These are phyloP conservation scores for Coemansia aciculifera DNA, from an alignment of 192 early-diverging fungal species.

Conservation along the genomic window DNA sequence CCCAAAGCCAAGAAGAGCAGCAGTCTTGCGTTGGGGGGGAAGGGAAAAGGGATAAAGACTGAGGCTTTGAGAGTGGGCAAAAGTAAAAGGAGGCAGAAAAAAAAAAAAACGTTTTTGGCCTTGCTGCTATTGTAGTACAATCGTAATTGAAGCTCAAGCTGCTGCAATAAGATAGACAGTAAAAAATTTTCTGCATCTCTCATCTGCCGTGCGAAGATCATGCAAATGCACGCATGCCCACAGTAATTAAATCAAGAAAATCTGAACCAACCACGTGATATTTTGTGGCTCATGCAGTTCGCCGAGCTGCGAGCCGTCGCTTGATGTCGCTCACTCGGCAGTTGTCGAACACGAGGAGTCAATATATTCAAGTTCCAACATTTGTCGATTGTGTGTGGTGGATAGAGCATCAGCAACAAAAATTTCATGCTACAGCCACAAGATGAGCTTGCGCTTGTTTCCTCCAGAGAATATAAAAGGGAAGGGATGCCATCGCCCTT, in stretches of 20 bases:
- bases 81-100: neutral
- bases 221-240: neutral
- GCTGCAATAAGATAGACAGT: neutral
- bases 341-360: neutral
- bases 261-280: neutral
- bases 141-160: neutral
- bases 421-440: too few species aligned
- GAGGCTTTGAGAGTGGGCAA: neutral
- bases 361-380: neutral
- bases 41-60: neutral
- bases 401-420: too few species aligned
- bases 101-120: constrained; percentile 1
- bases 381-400: too few species aligned
- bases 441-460: neutral
- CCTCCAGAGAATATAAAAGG: neutral
- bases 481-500: neutral
- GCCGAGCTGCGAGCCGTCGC: neutral
- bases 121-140: neutral
- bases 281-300: constrained; percentile 37
- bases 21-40: neutral
- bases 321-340: neutral
- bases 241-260: constrained; percentile 5
- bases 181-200: neutral
- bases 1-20: neutral
- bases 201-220: neutral